A percentile compares a stretch with the other conserved stretches of the same genome.
Conservation (phyloP, 441 rosid genomes). For the Arabidopsis lyrata region DNA sequence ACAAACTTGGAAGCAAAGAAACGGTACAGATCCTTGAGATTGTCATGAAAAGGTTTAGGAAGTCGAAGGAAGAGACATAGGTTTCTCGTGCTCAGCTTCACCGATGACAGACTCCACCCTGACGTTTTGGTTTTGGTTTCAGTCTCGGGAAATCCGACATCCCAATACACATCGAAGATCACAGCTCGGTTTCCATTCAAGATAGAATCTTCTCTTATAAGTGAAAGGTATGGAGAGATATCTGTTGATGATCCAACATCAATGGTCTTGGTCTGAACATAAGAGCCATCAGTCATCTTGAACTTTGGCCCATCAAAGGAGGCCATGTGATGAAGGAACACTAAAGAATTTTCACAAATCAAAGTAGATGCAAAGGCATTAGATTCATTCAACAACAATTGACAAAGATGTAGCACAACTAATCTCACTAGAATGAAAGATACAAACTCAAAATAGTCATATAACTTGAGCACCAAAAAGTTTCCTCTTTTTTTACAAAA, state of each 20-base stretch:
- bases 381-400: neutral
- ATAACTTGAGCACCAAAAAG: neutral
- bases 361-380: neutral
- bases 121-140: conserved; percentile 18
- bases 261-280: conserved; percentile 41
- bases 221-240: conserved; percentile 41
- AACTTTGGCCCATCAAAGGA: conserved; percentile 45
- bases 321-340: conserved; percentile 21
- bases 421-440: neutral
- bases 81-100: conserved; percentile 43
- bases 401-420: neutral
- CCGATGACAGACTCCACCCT: conserved; percentile 34
- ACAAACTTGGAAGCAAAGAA: conserved; percentile 46
- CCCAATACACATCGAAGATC: conserved; percentile 38
- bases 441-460: neutral
- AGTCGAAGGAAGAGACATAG: conserved; percentile 40
- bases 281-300: conserved; percentile 44
- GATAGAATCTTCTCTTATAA: conserved; percentile 39
- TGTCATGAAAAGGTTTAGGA: conserved; percentile 35
- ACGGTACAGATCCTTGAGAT: conserved; percentile 38
- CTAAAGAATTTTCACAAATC: conserved; percentile 13
- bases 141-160: conserved; percentile 14
- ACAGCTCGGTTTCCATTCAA: conserved; percentile 35
- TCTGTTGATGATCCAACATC: conserved; percentile 37
- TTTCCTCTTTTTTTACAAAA: neutral